Conservation (phyloP, 2,329 filamentous ascomycete genomes). For the Cylindrodendrum hubeiense region DNA sequence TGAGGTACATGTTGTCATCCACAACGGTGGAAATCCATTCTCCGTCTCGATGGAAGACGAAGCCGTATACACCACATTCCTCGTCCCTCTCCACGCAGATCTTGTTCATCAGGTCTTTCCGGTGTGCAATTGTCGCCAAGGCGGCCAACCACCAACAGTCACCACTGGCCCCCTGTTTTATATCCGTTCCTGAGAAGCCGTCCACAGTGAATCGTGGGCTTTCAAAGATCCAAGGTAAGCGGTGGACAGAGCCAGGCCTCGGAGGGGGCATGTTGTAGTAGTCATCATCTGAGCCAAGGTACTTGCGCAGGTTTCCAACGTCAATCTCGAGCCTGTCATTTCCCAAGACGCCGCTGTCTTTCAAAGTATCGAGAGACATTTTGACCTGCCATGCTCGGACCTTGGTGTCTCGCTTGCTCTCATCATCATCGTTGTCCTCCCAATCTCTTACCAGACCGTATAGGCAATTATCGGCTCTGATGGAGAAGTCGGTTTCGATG, state of each 20-base stretch:
- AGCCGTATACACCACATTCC: conserved; percentile 78
- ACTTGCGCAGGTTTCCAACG: conserved; percentile 26
- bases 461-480: conserved; percentile 52
- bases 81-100: conserved; percentile 77
- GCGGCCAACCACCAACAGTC: conserved; percentile 83
- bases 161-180: conserved; percentile 64
- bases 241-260: conserved; percentile 55
- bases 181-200: conserved; percentile 55
- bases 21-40: conserved; percentile 80
- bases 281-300: conserved; percentile 19
- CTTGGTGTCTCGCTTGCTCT: neutral
- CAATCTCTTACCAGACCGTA: conserved; percentile 45
- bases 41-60: conserved; percentile 78
- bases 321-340: conserved; percentile 32
- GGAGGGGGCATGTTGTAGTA: conserved; percentile 10
- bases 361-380: conserved; percentile 28
- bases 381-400: conserved; percentile 24
- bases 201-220: conserved; percentile 55
- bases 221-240: conserved; percentile 59
- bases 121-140: conserved; percentile 75
- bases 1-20: conserved; percentile 71
- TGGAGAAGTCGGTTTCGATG: conserved; percentile 54
- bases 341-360: conserved; percentile 25
- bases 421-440: conserved; percentile 31
- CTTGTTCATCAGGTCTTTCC: conserved; percentile 72